phyloP scores from a whole-genome alignment of 1,284 basidiomycete species.

The Ustilago hordei region DNA sequence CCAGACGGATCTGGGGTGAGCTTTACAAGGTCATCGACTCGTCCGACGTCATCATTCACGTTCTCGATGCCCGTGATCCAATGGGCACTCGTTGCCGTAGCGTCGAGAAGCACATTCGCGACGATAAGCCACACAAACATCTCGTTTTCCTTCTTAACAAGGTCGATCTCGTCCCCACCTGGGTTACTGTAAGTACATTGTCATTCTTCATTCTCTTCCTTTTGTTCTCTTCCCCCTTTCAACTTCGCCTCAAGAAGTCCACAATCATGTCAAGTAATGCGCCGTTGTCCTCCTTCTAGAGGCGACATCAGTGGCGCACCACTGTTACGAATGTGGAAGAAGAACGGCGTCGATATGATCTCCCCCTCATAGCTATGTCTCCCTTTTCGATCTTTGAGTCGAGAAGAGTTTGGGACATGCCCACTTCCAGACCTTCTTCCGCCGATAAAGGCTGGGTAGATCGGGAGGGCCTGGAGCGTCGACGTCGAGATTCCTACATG shows the following conservation, averaged over 20 bases:
- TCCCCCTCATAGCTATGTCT: slow-evolving; percentile 70
- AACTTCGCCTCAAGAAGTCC: slow-evolving; percentile 42
- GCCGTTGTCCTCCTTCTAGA: slow-evolving; percentile 33
- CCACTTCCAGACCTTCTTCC: slow-evolving; percentile 66
- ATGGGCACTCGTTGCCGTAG: slow-evolving; percentile 96
- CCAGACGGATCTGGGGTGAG: slow-evolving; percentile 88
- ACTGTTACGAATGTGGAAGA: slow-evolving; percentile 78
- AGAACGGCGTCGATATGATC: slow-evolving; percentile 71
- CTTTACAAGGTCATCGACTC: slow-evolving; percentile 99
- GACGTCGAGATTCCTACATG: slow-evolving; percentile 60
- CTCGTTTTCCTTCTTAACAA: slow-evolving; percentile 98
- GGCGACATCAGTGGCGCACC: slow-evolving; percentile 59
- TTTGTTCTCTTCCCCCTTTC: slow-evolving; percentile 11
- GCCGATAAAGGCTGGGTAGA: slow-evolving; percentile 67
- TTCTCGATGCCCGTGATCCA: slow-evolving; percentile 95
- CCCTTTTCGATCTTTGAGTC: slow-evolving; percentile 68
- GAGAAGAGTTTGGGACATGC: slow-evolving; percentile 62
- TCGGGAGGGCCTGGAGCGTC: slow-evolving; percentile 61
- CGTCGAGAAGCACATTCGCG: slow-evolving; percentile 90
- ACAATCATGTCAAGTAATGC: slow-evolving; percentile 69
- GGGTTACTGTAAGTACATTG: slow-evolving; percentile 87
- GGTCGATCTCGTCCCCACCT: slow-evolving; percentile 96
- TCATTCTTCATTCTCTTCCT: slow-evolving; percentile 9
- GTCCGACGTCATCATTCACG: slow-evolving; percentile 94
- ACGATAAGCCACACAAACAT: slow-evolving; percentile 98